Base-by-base conservation (phyloP, 176 grass and related monocot species). In the Oropetium thomaeum region DNA sequence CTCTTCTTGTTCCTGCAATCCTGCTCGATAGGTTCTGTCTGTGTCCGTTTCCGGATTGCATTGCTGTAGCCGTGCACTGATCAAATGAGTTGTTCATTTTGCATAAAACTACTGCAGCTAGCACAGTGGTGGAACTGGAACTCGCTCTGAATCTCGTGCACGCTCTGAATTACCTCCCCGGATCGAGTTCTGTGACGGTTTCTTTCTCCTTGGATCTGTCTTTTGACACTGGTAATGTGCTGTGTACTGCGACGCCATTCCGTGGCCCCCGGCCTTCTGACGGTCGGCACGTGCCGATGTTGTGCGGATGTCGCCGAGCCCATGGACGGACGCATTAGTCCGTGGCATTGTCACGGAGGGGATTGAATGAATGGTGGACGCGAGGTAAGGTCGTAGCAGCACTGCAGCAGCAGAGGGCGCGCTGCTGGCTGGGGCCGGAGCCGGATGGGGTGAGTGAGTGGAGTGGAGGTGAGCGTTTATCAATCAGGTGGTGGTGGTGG, bases 261-360 rank as follows among this genome's bases (percentile, higher is more conserved):
- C 60, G 60, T 77, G 74, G 74, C 74, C 74, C 74, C 43, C 42
- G 43, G 74, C 37, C 37, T 25, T n/a, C 73, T 51, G 74, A 43
- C 47, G 58, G 1, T 4, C 30, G 74, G 31, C 39, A 79, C 68
- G 75, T 79, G 86, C n/a, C 8, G 26, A 80, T 57, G 34, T 4
- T 72, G 81, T 79, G 70, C 55, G 6, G 34, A 7, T 84, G 86
- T 88, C 81, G 75, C n/a, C 12, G 58, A 40, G 66, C 67, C 60
- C 58, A 32, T 43, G 59, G 67, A n/a, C 23, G 59, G 67, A n/a
- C 23, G 63, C 77, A 1, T 22, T 25, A 48, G 58, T 58, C 79
- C 49, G 40, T 39, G 39, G 43, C 25, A 11, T 28, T 85, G 59
- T 65, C 65, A 58, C n/a, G 78, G 43, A 14, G n/a, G 5, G 73